Evolutionary conservation across 1,284 basidiomycete species (phyloP).

Genomic region (Meira miltonrushii): DNA sequence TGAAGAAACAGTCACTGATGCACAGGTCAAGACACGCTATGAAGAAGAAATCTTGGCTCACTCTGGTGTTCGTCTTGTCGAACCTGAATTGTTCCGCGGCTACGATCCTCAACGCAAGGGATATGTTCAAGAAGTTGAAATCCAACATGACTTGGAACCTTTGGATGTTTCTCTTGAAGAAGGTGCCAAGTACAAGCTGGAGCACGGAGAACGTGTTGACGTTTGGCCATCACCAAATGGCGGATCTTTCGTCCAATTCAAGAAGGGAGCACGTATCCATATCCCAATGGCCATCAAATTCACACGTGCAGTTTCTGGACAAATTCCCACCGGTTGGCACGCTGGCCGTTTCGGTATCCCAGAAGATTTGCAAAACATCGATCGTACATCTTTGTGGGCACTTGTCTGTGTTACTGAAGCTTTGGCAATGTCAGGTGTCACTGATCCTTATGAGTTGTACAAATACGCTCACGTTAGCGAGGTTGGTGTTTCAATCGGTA

Average conservation of each 20-base stretch:
- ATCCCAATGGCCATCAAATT: conserved; percentile 95
- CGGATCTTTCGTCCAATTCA: conserved; percentile 89
- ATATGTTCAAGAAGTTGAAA: conserved; percentile 94
- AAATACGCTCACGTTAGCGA: conserved; percentile 94
- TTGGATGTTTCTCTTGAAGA: conserved; percentile 87
- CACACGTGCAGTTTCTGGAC: conserved; percentile 87
- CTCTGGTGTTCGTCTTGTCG: conserved; percentile 91
- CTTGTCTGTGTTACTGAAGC: conserved; percentile 90
- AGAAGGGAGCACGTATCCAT: conserved; percentile 89
- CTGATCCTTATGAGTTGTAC: conserved; percentile 73
- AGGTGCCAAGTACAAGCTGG: conserved; percentile 89
- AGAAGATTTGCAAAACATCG: conserved; percentile 92
- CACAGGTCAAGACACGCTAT: conserved; percentile 87
- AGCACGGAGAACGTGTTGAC: conserved; percentile 94
- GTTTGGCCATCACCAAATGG: conserved; percentile 79
- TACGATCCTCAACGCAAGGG: conserved; percentile 96
- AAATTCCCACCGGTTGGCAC: conserved; percentile 94
- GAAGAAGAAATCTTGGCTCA: conserved; percentile 89
- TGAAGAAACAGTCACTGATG: conserved; percentile 95
- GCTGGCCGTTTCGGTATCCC: conserved; percentile 95
- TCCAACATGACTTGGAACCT: conserved; percentile 92
- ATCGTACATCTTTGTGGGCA: conserved; percentile 94
- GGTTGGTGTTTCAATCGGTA: conserved; percentile 59
- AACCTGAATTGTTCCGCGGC: conserved; percentile 93
- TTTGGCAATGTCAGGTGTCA: conserved; percentile 88